phyloP scores from a whole-genome alignment of 1,284 basidiomycete species.

The Porodaedalea pini region DNA sequence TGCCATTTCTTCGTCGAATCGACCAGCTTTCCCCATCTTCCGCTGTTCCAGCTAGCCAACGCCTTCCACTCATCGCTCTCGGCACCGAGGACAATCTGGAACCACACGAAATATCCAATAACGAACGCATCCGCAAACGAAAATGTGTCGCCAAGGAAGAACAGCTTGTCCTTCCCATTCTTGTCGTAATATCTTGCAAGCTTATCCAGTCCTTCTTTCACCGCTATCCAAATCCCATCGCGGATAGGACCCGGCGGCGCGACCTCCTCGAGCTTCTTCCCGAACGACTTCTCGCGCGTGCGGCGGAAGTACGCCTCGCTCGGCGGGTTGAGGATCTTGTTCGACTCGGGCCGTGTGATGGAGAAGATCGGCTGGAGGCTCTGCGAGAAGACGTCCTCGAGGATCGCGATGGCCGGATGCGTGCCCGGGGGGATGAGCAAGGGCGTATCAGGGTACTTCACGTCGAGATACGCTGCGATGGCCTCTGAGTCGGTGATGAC shows the following conservation, averaged over 20 bases:
- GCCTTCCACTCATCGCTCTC: constrained; percentile 18
- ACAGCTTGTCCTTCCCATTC: constrained; percentile 11
- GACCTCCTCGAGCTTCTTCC: constrained; percentile 33
- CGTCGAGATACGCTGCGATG: constrained; percentile 28
- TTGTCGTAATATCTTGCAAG: constrained; percentile 31
- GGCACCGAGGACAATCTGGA: constrained; percentile 30
- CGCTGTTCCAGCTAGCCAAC: constrained; percentile 35
- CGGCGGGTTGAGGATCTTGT: constrained; percentile 26
- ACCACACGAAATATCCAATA: constrained; percentile 13
- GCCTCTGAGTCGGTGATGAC: constrained; percentile 23
- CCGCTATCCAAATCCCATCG: constrained; percentile 27
- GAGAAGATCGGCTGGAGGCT: constrained; percentile 7
- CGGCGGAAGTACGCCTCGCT: constrained; percentile 34
- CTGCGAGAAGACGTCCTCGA: constrained; percentile 4
- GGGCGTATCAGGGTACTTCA: constrained; percentile 23
- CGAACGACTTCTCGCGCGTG: constrained; percentile 27
- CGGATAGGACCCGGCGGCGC: constrained; percentile 29
- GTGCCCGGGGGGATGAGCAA: constrained; percentile 20
- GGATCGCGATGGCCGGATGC: constrained; percentile 4
- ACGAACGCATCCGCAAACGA: constrained; percentile 21
- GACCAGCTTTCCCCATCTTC: constrained; percentile 26
- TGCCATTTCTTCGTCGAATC: constrained; percentile 14
- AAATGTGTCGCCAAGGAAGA: constrained; percentile 15
- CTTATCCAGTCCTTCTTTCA: constrained; percentile 25
- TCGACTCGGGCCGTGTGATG: constrained; percentile 21